These are phyloP conservation scores for Haplosporangium sp. DNA, from an alignment of 371 early-diverging fungal species.

Conservation along the genomic window DNA sequence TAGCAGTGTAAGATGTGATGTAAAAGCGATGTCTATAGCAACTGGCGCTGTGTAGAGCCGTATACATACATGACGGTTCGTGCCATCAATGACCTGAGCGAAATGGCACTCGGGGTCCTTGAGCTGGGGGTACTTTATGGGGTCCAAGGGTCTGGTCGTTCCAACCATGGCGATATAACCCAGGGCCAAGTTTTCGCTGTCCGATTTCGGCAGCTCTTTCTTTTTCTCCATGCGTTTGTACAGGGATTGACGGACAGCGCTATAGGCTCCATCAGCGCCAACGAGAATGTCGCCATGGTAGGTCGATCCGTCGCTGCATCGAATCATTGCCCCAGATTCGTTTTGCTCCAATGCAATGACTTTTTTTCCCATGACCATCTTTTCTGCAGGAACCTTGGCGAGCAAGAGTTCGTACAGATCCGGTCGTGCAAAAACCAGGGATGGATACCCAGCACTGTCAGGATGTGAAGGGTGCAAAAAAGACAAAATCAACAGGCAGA, in stretches of 20 bases:
- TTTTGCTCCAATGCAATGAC: conserved; percentile 9
- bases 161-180: conserved; percentile 8
- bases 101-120: background rate
- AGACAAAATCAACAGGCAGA: too few species aligned
- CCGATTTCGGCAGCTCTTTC: background rate
- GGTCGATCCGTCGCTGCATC: conserved; percentile 2
- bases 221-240: conserved; percentile 6
- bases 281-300: conserved; percentile 14
- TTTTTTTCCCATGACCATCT: conserved; percentile 8
- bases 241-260: background rate
- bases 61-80: too few species aligned
- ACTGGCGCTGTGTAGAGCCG: too few species aligned
- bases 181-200: conserved; percentile 1
- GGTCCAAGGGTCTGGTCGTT: background rate
- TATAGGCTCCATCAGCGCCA: conserved; percentile 17
- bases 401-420: conserved; percentile 3
- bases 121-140: conserved; percentile 2
- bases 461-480: too few species aligned
- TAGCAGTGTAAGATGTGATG: background rate
- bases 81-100: background rate
- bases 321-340: conserved; percentile 6
- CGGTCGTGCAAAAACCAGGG: conserved; percentile 3
- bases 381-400: conserved; percentile 1
- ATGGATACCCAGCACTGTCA: conserved; percentile 8
- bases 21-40: too few species aligned